Evolutionary conservation across 2,329 filamentous ascomycete species (phyloP).

Genomic region (Fusarium robinianum): DNA sequence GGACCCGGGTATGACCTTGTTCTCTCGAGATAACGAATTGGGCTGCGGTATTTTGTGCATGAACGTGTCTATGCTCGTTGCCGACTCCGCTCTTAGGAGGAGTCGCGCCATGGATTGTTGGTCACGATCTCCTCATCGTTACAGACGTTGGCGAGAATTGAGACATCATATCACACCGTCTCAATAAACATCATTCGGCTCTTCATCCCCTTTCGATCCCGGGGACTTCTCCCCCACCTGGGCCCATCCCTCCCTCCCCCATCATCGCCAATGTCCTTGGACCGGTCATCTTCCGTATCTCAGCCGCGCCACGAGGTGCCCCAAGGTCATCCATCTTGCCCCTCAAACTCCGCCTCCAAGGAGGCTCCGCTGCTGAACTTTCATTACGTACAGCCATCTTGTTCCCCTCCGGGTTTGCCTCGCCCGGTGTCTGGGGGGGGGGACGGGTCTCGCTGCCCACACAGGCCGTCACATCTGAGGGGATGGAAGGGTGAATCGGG

Average conservation of each 20-base stretch:
- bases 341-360: conserved; percentile 10
- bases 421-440: not conserved
- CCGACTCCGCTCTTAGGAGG: conserved; percentile 25
- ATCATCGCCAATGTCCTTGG: not conserved
- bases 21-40: conserved; percentile 15
- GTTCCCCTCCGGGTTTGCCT: conserved; percentile 7
- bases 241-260: not conserved
- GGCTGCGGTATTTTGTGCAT: conserved; percentile 29
- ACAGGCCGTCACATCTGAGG: not conserved
- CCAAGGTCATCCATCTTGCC: conserved; percentile 1
- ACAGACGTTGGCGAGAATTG: conserved; percentile 23
- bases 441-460: not conserved
- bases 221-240: not conserved
- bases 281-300: conserved; percentile 3
- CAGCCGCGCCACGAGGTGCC: conserved; percentile 27
- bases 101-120: conserved; percentile 22
- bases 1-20: conserved; percentile 21
- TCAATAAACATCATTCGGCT: conserved; percentile 3
- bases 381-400: conserved; percentile 18
- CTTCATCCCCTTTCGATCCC: conserved; percentile 1
- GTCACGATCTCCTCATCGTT: conserved; percentile 28
- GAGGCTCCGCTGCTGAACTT: conserved; percentile 12
- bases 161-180: conserved; percentile 2
- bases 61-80: conserved; percentile 18
- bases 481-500: too few relatives aligned